Evolutionary conservation across 805 yeast genomes (phyloP).

Genomic region (Starmerella ratchasimensis): DNA sequence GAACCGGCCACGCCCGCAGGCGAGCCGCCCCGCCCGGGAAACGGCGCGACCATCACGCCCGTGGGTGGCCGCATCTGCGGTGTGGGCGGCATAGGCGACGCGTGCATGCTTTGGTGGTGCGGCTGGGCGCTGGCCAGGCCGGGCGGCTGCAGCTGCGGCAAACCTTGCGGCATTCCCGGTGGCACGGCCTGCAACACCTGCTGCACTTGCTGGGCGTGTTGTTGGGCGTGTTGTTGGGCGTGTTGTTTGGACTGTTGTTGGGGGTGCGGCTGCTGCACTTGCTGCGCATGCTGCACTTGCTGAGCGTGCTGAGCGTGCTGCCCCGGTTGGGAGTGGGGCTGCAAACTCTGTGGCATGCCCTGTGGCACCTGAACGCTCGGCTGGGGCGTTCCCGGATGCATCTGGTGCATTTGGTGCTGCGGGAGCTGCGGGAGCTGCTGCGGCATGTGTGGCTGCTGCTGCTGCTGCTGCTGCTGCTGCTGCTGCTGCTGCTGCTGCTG

Average conservation of each 20-base stretch:
- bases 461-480: conserved; percentile 4
- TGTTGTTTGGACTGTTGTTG: no score
- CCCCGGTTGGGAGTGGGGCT: conserved; percentile 4
- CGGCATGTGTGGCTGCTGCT: not conserved
- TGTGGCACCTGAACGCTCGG: not conserved
- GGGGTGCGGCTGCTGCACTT: not conserved
- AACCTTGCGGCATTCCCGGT: not conserved
- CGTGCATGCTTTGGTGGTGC: no score
- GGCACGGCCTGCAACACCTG: not conserved
- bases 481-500: conserved; percentile 8
- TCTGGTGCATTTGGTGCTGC: conserved; percentile 3
- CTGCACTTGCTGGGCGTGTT: not conserved
- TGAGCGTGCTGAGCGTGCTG: not conserved
- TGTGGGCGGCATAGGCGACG: no score
- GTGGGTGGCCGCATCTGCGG: no score
- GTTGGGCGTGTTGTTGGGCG: no score
- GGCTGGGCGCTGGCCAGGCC: not conserved
- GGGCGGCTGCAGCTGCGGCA: no score
- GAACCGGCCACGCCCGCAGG: no score
- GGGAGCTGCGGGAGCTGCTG: conserved; percentile 8
- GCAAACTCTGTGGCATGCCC: conserved; percentile 9
- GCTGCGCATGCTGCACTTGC: not conserved
- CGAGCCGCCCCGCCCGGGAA: no score
- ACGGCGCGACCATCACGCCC: no score
- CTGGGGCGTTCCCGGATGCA: not conserved